These are phyloP conservation scores for Mycena vulgaris DNA, from an alignment of 768 basidiomycete species.

Conservation along the genomic window DNA sequence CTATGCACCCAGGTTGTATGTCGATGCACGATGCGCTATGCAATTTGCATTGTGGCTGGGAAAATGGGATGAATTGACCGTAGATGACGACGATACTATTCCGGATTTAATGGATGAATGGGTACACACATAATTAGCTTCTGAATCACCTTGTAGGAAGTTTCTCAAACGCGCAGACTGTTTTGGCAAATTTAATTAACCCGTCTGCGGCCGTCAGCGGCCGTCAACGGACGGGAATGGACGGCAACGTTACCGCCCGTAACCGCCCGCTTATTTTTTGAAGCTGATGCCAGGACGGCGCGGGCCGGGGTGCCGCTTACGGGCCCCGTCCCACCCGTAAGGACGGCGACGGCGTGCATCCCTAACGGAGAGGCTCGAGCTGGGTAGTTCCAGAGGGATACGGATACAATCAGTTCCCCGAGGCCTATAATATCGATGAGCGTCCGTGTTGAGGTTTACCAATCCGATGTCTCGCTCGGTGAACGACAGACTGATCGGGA, in stretches of 20 bases:
- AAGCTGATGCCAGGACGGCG: not conserved
- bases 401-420: too few relatives aligned
- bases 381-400: too few relatives aligned
- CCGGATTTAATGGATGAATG: not conserved
- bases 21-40: not conserved
- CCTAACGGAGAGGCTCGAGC: too few relatives aligned
- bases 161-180: not conserved
- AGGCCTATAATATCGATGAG: too few relatives aligned
- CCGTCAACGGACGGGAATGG: not conserved
- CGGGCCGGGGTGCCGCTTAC: slow-evolving; percentile 2
- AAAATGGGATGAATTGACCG: slow-evolving; percentile 5
- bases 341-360: not conserved
- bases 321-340: slow-evolving; percentile 1
- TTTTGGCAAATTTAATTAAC: not conserved
- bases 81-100: not conserved
- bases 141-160: not conserved
- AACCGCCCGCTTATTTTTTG: slow-evolving; percentile 4
- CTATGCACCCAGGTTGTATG: not conserved
- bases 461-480: too few relatives aligned
- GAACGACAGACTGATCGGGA: too few relatives aligned
- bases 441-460: too few relatives aligned
- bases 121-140: not conserved
- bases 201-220: slow-evolving; percentile 14
- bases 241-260: not conserved
- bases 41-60: not conserved